A percentile compares a stretch with the other conserved stretches of the same genome.
These are phyloP conservation scores for Hericium erinaceus DNA, from an alignment of 768 basidiomycete genomes.

Conservation along the genomic window DNA sequence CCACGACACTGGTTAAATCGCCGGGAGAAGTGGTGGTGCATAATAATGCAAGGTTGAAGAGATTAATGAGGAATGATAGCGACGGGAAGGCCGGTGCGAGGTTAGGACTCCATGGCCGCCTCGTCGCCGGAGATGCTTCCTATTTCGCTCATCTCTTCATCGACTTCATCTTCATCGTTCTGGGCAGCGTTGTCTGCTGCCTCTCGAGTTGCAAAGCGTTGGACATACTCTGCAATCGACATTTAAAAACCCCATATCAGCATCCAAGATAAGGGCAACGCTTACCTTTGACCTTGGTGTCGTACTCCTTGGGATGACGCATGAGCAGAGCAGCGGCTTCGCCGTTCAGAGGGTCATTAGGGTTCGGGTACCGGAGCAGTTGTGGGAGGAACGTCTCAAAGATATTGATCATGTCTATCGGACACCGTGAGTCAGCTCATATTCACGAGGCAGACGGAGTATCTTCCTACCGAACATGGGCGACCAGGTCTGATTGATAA, in stretches of 20 bases:
- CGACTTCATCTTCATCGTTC: constrained; percentile 58
- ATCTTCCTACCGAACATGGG: constrained; percentile 89
- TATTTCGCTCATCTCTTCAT: constrained; percentile 83
- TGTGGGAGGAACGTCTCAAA: constrained; percentile 98
- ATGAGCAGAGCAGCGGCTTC: constrained; percentile 96
- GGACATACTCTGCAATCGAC: constrained; percentile 75
- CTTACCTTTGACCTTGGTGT: constrained; percentile 85
- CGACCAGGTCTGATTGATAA: constrained; percentile 99
- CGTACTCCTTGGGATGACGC: constrained; percentile 96
- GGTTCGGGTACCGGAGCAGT: constrained; percentile 94
- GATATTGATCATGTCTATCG: constrained; percentile 95
- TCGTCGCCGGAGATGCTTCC: constrained; percentile 75
- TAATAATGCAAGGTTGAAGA: neutral
- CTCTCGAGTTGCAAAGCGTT: constrained; percentile 86
- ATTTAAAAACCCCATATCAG: no score
- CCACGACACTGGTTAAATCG: neutral
- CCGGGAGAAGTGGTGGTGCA: neutral
- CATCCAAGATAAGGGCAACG: neutral
- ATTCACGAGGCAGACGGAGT: neutral
- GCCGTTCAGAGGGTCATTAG: constrained; percentile 95
- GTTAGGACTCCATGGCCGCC: constrained; percentile 4
- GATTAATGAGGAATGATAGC: neutral
- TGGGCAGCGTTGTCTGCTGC: constrained; percentile 68
- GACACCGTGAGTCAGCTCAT: neutral
- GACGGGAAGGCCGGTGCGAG: neutral